Evolutionary conservation across 2,329 filamentous ascomycete genomes (phyloP), one percentile per base, ranked within the genome.

Genomic region (Aspergillus tubingensis): DNA sequence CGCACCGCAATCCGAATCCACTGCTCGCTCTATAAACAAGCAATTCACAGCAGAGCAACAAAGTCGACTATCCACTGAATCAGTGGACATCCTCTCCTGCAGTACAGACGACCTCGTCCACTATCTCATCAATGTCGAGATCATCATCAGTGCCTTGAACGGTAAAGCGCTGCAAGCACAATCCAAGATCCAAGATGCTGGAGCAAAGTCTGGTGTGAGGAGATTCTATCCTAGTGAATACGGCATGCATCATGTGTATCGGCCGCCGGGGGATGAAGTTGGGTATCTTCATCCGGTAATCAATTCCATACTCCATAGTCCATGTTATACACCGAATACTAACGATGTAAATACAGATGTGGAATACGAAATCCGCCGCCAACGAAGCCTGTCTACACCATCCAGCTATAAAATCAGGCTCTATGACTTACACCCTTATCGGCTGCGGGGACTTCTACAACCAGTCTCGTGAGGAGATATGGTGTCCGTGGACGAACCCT

Each of bases 361-460:
- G 65, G 61, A 60, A 58, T 38, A 17, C 48, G 2, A 70, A 69
- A 54, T 25, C 36, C 3, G 36, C 41, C 13, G 60, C 51, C 11
- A 36, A 67, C 5, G 41, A 44, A 5, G 10, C 10, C 8, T 44
- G 41, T 13, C 41, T 44, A 2, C 53, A 54, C 8, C 71, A 73
- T 25, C 63, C 68, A 3, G 65, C 70, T 48, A 54, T 70, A 43
- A 41, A 23, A 8, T 43, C 48, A 5, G 69, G 68, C 39, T 65
- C 65, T 36, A 72, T 71, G 67, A 65, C 62, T 17, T 74, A 71
- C 60, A 75, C 70, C 3, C 51, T 73, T 13, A 71, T 74, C 59
- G 68, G 71, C 52, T 72, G 70, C 57, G 70, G 72, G 19, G 69
- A 73, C 32, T 70, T 72, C 51, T 73, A 72, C 58, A 67, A 74